Evolutionary conservation across 176 grass and related monocot genomes (phyloP).

Genomic region (Triticum dicoccoides): DNA sequence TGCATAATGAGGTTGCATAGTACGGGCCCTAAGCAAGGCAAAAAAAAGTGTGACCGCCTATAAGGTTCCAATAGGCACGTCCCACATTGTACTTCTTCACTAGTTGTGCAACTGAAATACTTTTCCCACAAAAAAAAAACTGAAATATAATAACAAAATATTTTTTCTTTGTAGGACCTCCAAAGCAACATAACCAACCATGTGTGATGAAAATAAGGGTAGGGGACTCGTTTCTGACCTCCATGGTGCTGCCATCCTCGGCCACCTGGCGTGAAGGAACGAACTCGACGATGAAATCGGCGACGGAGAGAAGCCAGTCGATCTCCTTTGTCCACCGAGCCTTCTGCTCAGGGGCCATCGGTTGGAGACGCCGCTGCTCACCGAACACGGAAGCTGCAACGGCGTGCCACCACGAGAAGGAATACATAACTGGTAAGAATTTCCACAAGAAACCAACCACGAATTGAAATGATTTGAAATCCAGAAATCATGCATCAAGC

Average conservation of each 20-base stretch:
- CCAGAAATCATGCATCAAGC: not conserved
- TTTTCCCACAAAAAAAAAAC: too few relatives aligned
- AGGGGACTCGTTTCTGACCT: conserved; percentile 31
- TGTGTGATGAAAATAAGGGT: not conserved
- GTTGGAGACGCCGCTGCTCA: conserved; percentile 71
- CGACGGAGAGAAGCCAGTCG: conserved; percentile 83
- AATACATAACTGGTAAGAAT: not conserved
- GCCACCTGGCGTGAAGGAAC: conserved; percentile 64
- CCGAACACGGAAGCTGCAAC: conserved; percentile 89
- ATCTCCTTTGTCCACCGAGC: conserved; percentile 76
- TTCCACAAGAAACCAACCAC: not conserved
- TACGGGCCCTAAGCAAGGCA: too few relatives aligned
- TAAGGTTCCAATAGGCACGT: too few relatives aligned
- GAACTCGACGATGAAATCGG: conserved; percentile 85
- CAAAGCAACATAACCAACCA: not conserved
- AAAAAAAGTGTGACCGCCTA: too few relatives aligned
- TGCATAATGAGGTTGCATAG: not conserved
- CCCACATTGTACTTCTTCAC: too few relatives aligned
- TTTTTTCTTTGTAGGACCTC: too few relatives aligned
- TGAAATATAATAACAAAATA: too few relatives aligned
- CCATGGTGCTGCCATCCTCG: conserved; percentile 65
- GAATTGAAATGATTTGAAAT: not conserved
- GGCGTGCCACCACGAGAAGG: not conserved
- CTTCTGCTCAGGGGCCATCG: conserved; percentile 72
- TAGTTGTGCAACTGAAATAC: too few relatives aligned